Base-by-base conservation (phyloP, 257 asterid species). In the Leonotis leonurus region DNA sequence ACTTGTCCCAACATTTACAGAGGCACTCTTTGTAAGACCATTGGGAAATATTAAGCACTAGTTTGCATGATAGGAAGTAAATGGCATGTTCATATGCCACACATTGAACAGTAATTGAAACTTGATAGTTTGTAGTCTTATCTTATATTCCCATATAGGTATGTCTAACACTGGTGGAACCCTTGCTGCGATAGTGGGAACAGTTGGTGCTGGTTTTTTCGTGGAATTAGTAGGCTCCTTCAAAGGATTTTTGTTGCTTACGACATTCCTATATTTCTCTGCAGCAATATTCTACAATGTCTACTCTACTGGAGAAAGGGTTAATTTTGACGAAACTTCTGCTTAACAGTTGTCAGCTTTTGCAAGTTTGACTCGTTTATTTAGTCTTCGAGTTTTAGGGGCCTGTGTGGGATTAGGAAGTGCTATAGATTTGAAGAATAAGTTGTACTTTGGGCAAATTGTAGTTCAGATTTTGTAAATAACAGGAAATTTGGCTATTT, bases 201-300 rank as follows among this genome's bases (percentile, higher is more conserved):
- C 99, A 26, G 96, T 89, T 32, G 97, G 99, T 50, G 86, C 96
- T 52, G 98, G 98, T 77, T 92, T 67, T 80, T 92, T 92, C 11
- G 96, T 89, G 18, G 97, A 92, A 58, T 40, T 85, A 50, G 77
- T 81, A 32, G 99, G 99, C 55, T 92, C 99, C 54, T 88, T 92
- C 81, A 77, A 76, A 70, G 97, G 95, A 39, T 89, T 92, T 78
- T 77, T 92, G 80, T 69, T 73, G 78, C 85, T 92, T 70, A 89
- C 97, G 2, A 35, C 99, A 32, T 75, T 83, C 75, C 77, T 89
- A 54, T 92, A 92, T 70, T 78, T 92, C 75, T 71, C 77, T 8
- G 86, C 97, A 25, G 95, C 94, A 20, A 8, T 83, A 22, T 92
- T 92, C 85, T 92, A 76, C 70, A 82, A 77, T 62, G 6, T 74